Evolutionary conservation across 306 rosid species (phyloP), one percentile per base, ranked within the genome.

Genomic region (Glycine soja): DNA sequence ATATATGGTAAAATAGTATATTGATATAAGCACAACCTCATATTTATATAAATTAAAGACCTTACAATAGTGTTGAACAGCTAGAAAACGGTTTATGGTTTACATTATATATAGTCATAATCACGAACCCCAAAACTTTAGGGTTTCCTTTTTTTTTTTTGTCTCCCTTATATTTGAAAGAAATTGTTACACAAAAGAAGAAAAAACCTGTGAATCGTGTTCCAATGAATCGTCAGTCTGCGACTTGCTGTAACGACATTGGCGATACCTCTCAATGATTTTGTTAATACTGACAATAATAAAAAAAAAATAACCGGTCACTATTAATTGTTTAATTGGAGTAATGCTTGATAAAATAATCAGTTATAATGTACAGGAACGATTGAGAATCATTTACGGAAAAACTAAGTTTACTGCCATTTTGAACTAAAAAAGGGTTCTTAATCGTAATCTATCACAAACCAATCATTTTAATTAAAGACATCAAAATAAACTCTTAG

Each of bases 201-300:
- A 53, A 46, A 1, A 10, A 18, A 94, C 97, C 98, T 92, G 94
- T 14, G 94, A 43, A 53, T 89, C 91, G 57, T 52, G 81, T 40
- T 82, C 94, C n/a, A 32, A 81, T 38, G 56, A 65, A 8, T 78
- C 61, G 56, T 50, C 63, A 78, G 51, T 62, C 43, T 81, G 86
- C 46, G 84, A 83, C 59, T 64, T 84, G 85, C 32, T 45, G 73
- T 89, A 91, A 76, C 83, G 72, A 75, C 75, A 79, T 57, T 87
- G 92, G 14, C 90, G 93, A 78, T 92, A 94, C 75, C 89, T 85
- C 81, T 92, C 92, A 61, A 92, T 79, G 85, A 86, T 87, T 72
- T 80, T 79, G 80, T 74, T 81, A 48, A 89, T 36, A 77, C 98
- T 94, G 90, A 64, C 32, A 47, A 64, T 16, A 72, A 13, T 1